Evolutionary conservation across 2,329 filamentous ascomycete genomes (phyloP).

Genomic region (Coccinonectria pachysandricola): DNA sequence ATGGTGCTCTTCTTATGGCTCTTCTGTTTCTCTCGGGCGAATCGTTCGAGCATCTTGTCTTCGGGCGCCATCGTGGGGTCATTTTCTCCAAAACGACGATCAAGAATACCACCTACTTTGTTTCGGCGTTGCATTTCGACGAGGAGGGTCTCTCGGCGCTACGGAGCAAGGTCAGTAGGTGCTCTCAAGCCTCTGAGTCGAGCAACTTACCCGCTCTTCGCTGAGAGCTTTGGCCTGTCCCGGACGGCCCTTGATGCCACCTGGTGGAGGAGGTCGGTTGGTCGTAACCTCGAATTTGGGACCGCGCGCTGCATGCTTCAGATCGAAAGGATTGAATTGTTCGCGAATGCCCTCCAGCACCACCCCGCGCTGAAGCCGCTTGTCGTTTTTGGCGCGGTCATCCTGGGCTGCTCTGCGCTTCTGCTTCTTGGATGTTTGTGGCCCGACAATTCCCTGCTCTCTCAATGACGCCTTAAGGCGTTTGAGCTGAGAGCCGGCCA

Average conservation of each 20-base stretch:
- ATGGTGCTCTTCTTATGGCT: conserved; percentile 66
- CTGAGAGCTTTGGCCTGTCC: conserved; percentile 76
- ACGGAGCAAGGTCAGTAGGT: conserved; percentile 6
- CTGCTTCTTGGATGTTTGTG: conserved; percentile 92
- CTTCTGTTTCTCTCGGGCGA: conserved; percentile 76
- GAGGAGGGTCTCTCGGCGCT: conserved; percentile 74
- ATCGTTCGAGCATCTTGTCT: conserved; percentile 83
- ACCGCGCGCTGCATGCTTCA: conserved; percentile 67
- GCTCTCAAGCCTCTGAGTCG: not conserved
- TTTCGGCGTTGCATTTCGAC: conserved; percentile 81
- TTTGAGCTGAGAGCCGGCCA: conserved; percentile 96
- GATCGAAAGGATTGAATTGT: conserved; percentile 95
- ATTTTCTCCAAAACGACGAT: conserved; percentile 91
- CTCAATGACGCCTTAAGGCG: conserved; percentile 83
- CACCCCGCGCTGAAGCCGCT: conserved; percentile 64
- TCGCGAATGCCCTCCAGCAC: conserved; percentile 82
- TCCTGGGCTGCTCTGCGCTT: conserved; percentile 64
- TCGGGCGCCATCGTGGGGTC: conserved; percentile 90
- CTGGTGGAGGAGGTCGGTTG: conserved; percentile 43
- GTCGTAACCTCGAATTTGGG: conserved; percentile 81
- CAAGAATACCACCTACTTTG: conserved; percentile 85
- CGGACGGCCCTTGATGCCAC: conserved; percentile 61
- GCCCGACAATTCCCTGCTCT: conserved; percentile 82
- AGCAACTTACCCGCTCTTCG: conserved; percentile 61
- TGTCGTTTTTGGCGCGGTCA: conserved; percentile 54